Conservation (phyloP, 2,329 filamentous ascomycete genomes). For the Arthroderma sp. region DNA sequence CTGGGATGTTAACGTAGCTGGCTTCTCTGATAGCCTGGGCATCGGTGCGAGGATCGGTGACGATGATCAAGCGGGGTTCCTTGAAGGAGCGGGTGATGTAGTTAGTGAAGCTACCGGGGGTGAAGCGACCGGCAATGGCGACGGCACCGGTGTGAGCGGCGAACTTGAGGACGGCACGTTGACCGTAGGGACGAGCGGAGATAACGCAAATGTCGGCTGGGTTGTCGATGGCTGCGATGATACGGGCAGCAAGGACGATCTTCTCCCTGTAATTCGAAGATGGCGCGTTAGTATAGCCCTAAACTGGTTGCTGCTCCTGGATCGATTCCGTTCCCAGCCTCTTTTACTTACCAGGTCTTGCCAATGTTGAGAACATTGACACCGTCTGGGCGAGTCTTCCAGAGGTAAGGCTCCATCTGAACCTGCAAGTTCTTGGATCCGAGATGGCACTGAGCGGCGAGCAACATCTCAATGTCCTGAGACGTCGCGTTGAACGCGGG, state of each 20-base stretch:
- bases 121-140: conserved; percentile 98
- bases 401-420: conserved; percentile 99
- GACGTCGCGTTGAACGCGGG: conserved; percentile 91
- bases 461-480: conserved; percentile 98
- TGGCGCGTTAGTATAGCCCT: too few relatives aligned
- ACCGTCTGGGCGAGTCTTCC: conserved; percentile 97
- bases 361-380: conserved; percentile 99
- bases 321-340: background rate
- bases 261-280: conserved; percentile 62
- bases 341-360: conserved; percentile 81
- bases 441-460: conserved; percentile 90
- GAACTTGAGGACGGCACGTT: conserved; percentile 99
- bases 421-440: conserved; percentile 99
- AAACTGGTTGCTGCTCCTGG: too few relatives aligned
- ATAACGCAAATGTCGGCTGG: conserved; percentile 98
- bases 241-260: conserved; percentile 95
- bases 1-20: conserved; percentile 99
- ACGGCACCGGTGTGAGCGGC: conserved; percentile 94
- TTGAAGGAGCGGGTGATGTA: conserved; percentile 99
- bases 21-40: conserved; percentile 99
- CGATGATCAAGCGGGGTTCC: conserved; percentile 98
- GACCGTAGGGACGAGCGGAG: conserved; percentile 97
- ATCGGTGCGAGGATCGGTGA: conserved; percentile 98
- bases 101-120: conserved; percentile 99
- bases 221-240: conserved; percentile 99